Evolutionary conservation across 2,329 filamentous ascomycete species (phyloP), one percentile per base, ranked within the genome.

Genomic region (Coleophoma crateriformis): DNA sequence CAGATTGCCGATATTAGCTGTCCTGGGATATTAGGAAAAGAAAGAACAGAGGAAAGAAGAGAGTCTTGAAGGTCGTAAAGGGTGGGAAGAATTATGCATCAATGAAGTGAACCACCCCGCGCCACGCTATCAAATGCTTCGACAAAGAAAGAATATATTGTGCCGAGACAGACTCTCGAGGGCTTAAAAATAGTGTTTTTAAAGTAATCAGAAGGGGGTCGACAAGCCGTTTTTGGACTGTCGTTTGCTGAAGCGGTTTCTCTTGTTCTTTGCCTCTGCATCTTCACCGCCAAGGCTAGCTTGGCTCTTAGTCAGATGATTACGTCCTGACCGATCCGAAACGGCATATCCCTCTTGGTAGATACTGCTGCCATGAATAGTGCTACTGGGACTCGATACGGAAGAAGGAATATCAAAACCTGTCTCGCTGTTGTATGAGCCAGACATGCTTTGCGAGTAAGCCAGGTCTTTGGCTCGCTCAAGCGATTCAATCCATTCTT

Each of bases 151-250:
- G 51, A 54, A 54, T 58, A 10, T 38, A 49, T 51, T 50, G 47
- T 51, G 32, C 43, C 48, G 53, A 47, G 40, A 47, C 44, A 37
- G 42, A 27, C 6, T 27, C 27, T 27, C 27, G 27, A 27, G 27
- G 27, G 27, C 27, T 27, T 27, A 10, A 27, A 27, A 27, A 27
- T 27, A 27, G 27, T 27, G 27, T 27, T 27, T 27, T 19, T 27
- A 27, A 27, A 42, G 41, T 27, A n/a, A 46, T 71, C 64, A 95
- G 65, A 96, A 96, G 46, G 89, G 87, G 45, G 91, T 87, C 27
- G 90, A 90, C 45, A 96, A 78, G n/a, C 92, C 91, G 67, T 90
- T 96, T 71, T 95, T 95, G 14, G 88, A 95, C 70, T 96, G 90
- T 58, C 92, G 79, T 70, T 94, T 94, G 71, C 90, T 96, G 69